Evolutionary conservation across 2,329 filamentous ascomycete genomes (phyloP).

Genomic region (Escovopsis sp.): DNA sequence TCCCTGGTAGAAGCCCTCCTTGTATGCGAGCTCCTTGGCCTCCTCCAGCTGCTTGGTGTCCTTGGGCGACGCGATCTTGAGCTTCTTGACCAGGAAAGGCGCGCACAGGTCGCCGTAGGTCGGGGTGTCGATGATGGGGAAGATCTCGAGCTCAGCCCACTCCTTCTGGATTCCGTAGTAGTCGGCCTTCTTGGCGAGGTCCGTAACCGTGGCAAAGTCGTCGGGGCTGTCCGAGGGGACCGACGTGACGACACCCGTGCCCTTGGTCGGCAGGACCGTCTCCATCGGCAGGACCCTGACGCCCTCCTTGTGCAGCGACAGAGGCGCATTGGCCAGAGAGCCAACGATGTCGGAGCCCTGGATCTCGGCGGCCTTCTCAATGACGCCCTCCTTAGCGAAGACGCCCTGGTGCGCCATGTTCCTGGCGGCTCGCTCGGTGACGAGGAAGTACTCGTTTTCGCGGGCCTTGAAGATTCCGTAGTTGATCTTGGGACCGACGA

Average conservation of each 20-base stretch:
- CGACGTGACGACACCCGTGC: slow-evolving; percentile 89
- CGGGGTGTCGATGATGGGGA: slow-evolving; percentile 81
- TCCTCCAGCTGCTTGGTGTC: slow-evolving; percentile 77
- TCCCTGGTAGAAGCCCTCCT: slow-evolving; percentile 94
- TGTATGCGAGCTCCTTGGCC: slow-evolving; percentile 93
- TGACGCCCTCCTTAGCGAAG: slow-evolving; percentile 61
- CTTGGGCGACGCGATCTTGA: slow-evolving; percentile 96
- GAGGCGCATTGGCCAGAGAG: slow-evolving; percentile 75
- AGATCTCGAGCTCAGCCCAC: slow-evolving; percentile 82
- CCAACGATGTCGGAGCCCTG: slow-evolving; percentile 70
- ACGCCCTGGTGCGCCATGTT: slow-evolving; percentile 95
- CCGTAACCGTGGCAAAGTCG: slow-evolving; percentile 77
- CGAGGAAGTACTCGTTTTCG: slow-evolving; percentile 67
- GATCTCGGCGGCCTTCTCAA: slow-evolving; percentile 60
- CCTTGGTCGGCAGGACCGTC: slow-evolving; percentile 78
- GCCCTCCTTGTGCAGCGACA: slow-evolving; percentile 70
- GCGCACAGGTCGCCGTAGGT: slow-evolving; percentile 76
- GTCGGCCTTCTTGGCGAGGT: slow-evolving; percentile 86
- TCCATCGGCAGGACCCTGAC: slow-evolving; percentile 93
- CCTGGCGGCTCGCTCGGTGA: slow-evolving; percentile 71
- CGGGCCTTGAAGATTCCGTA: slow-evolving; percentile 79
- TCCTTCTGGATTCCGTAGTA: slow-evolving; percentile 95
- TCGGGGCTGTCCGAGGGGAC: slow-evolving; percentile 91
- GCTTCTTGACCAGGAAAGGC: slow-evolving; percentile 67
- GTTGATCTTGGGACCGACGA: slow-evolving; percentile 75